Evolutionary conservation across 495 filamentous ascomycete genomes (phyloP), one percentile per base, ranked within the genome.

Genomic region (Hypoxylon lienhwacheense): DNA sequence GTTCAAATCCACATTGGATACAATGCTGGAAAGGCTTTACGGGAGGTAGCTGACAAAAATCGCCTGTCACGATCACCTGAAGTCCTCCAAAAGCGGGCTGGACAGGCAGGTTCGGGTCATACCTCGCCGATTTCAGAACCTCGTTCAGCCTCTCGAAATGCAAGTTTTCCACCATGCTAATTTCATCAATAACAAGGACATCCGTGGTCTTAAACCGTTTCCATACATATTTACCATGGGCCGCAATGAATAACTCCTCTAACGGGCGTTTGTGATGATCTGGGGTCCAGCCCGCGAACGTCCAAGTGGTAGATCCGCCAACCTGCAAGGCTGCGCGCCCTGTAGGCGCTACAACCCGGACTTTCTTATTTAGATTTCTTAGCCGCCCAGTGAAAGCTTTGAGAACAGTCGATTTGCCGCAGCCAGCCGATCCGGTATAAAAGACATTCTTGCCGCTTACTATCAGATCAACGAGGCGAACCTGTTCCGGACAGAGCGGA

Each of bases 31-130:
- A 79, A 4, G 93, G 91, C 17, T 87, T 89, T 7, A 98, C 90
- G 0, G 92, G 92, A 0, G 93, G 91, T 11, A 98, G 69, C 64
- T 98, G 93, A 66, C 95, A 97, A 67, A 97, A 98, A 69, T 98
- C 93, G 0, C 93, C 93, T 0, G 92, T 97, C 19, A 97, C 86
- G 21, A 98, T 81, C 24, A 98, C 77, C 63, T 97, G 92, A 32
- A 95, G 90, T 1, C 91, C 92, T 21, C 93, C 93, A 68, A 97
- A 98, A 0, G 91, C 82, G 1, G 80, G 71, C 3, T 81, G 81
- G 58, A 86, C 86, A 50, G 84, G 85, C 4, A 60, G 14, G 20
- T 32, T 10, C 2, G 55, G 12, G 7, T 59, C 41, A 3, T 33
- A 3, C 28, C 73, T 65, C 15, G 63, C 68, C 7, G 29, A 55